A percentile compares a stretch with the other conserved stretches of the same genome.
phyloP scores from a whole-genome alignment of 441 rosid species.

The Isatis lusitanica region DNA sequence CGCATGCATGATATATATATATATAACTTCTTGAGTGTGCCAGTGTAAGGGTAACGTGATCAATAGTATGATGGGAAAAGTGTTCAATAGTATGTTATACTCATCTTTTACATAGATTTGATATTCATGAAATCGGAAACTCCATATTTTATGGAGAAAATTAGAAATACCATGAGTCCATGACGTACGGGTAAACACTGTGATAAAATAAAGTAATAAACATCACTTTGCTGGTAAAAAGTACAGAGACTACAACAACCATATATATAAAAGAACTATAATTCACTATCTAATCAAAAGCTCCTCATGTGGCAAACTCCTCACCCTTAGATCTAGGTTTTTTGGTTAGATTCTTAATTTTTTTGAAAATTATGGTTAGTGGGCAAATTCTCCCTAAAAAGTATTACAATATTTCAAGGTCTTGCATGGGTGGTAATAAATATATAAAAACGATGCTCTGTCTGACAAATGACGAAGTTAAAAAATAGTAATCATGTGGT shows the following conservation, averaged over 20 bases:
- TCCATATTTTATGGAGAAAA: slow-evolving; percentile 4
- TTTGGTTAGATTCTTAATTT: no score
- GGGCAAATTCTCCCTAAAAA: no score
- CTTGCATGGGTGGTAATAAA: neutral
- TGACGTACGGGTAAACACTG: neutral
- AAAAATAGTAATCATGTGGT: slow-evolving; percentile 16
- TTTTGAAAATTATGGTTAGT: no score
- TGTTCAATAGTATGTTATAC: neutral
- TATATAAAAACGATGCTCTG: slow-evolving; percentile 6
- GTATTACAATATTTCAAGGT: slow-evolving; percentile 5
- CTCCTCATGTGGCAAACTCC: no score
- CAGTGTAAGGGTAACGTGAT: neutral
- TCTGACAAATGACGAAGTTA: neutral
- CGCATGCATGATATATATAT: no score
- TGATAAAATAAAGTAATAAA: neutral
- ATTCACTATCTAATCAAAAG: no score
- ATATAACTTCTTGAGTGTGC: neutral
- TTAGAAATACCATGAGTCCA: neutral
- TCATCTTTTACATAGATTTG: neutral
- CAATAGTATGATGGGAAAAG: neutral
- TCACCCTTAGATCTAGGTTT: no score
- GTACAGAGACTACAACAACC: no score
- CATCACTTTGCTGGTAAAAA: neutral
- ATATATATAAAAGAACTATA: no score
- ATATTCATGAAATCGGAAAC: neutral